Percentiles rank a stretch among this genome's conserved stretches.
Conservation (phyloP, 1,284 basidiomycete species). For the Clitocybe nebularis region DNA sequence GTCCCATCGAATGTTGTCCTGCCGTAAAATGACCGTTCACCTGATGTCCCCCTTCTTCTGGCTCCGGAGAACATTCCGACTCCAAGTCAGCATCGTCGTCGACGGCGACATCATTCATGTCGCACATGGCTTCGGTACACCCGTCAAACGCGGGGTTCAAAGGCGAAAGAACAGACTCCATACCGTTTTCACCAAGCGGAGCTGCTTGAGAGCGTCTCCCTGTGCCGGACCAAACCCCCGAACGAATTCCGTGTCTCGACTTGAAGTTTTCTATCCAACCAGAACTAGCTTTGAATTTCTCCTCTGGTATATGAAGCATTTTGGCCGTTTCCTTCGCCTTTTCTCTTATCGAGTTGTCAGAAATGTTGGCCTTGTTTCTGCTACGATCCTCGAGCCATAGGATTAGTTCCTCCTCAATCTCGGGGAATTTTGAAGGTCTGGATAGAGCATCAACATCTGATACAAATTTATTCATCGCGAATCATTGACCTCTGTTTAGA, state of each 20-base stretch:
- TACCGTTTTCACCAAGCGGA: conserved; percentile 25
- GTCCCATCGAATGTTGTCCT: conserved; percentile 9
- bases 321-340: conserved; percentile 71
- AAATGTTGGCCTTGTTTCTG: conserved; percentile 48
- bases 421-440: conserved; percentile 76
- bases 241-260: conserved; percentile 68
- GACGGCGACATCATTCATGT: conserved; percentile 5
- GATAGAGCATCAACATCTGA: conserved; percentile 9
- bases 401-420: conserved; percentile 64
- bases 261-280: conserved; percentile 95
- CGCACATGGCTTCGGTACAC: conserved; percentile 21
- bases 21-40: conserved; percentile 9
- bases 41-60: conserved; percentile 7
- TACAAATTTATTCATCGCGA: conserved; percentile 7
- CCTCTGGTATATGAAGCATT: conserved; percentile 51
- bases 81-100: conserved; percentile 19
- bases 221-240: conserved; percentile 54
- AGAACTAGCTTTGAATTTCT: conserved; percentile 85
- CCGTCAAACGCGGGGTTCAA: conserved; percentile 33
- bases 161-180: conserved; percentile 24
- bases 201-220: conserved; percentile 24
- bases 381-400: conserved; percentile 58
- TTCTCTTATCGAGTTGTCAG: conserved; percentile 67
- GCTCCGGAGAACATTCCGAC: conserved; percentile 12
- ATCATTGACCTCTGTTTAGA: conserved; percentile 60